Base-by-base conservation (phyloP, 2,329 filamentous ascomycete species). In the Penicillium verrucosum region DNA sequence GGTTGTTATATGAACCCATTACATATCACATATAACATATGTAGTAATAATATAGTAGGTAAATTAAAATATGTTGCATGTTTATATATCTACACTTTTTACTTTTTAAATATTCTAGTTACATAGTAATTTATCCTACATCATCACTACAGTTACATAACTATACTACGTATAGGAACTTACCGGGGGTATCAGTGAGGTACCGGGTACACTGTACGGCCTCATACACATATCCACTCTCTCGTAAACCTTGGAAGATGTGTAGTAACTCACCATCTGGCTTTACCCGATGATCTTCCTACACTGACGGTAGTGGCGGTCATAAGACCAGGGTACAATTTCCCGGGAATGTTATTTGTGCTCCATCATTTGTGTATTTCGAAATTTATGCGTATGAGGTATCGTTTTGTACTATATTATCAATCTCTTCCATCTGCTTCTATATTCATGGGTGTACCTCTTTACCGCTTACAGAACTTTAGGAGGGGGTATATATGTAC, bases 261-360 rank as follows among this genome's bases (percentile, higher is more conserved):
- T 36, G n/a, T 36, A 27, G 34, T 54, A 47, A 47, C 43, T 29
- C 41, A 49, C 37, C 14, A 36, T 57, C 11, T 44, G 16, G 42
- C 43, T 53, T 52, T 52, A 42, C 56, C 56, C 57, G 59, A 59
- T 59, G 61, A 65, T 63, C 62, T 63, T 58, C 60, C 43, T 57
- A 41, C 53, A 51, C 58, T 63, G 62, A 63, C 62, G 62, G 62
- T 61, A 63, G 62, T 64, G 62, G 62, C 62, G 60, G 59, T 56
- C 53, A 43, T 44, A 25, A 32, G 43, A 61, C 52, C 50, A 50
- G 58, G 56, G 51, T 58, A 46, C 53, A 16, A 43, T 41, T 51
- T 49, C 51, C 62, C 54, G 51, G 44, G 29, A 49, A 40, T 40
- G 18, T 41, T 42, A 36, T 44, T 18, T 57, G 23, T 29, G 55